Evolutionary conservation across 371 early-diverging fungal genomes (phyloP), one percentile per base, ranked within the genome.

Genomic region (Umbelopsis sp.): DNA sequence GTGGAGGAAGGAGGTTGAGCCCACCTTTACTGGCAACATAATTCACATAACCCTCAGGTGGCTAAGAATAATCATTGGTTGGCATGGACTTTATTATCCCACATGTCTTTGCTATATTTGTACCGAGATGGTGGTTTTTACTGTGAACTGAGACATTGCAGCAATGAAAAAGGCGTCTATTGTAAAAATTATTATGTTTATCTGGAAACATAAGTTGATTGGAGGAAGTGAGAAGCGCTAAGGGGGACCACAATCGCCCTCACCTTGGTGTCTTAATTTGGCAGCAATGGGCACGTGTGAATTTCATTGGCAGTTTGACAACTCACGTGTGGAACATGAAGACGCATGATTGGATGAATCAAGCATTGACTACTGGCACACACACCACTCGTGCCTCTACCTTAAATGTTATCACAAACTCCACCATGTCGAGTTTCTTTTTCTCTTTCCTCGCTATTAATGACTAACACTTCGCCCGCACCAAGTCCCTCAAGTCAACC

Each of bases 301-400:
- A 29, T 35, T 57, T 57, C 57, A 57, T 57, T 57, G 57, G 57
- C 18, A 57, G 35, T 12, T 57, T 35, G 57, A 35, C 14, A 16
- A 35, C 57, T 57, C 57, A 57, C 57, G 57, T 57, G 57, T 35
- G 7, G 18, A 48, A 16, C 48, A 16, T 48, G 48, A 48, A 8
- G 5, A 16, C 16, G 5, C 8, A 8, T 35, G 32, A 57, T 35
- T 57, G 57, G 35, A 11, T 57, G 57, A 35, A 18, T 18, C 18
- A 16, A 18, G 3, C 18, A 18, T 29, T 32, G n/a, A 18, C 57
- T 57, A 29, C 18, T 16, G 48, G 48, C 57, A 57, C 57, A 57
- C 57, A 57, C 29, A 29, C 57, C 53, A 57, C 57, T 57, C 57
- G 57, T 57, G 57, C 57, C 35, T 57, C 29, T 57, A 35, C 57